These are phyloP conservation scores for Camelina neglecta DNA, from an alignment of 345 rosid genomes.

Conservation along the genomic window DNA sequence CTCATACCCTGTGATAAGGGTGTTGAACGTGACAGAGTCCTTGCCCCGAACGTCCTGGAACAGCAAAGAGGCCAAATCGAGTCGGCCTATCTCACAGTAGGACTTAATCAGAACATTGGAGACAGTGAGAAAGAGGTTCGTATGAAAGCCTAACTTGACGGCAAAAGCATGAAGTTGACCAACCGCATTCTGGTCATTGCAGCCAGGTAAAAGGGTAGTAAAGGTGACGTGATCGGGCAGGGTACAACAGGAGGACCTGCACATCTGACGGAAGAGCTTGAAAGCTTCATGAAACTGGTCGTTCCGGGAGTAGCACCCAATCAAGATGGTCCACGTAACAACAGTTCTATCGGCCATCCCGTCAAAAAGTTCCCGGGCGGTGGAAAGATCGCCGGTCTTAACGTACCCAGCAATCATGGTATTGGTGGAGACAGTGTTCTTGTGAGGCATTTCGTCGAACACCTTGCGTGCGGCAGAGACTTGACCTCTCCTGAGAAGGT, in stretches of 20 bases:
- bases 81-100: constrained; percentile 61
- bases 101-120: constrained; percentile 78
- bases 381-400: constrained; percentile 54
- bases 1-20: constrained; percentile 71
- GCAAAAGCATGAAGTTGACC: constrained; percentile 64
- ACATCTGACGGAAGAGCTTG: constrained; percentile 62
- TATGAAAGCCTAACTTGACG: constrained; percentile 58
- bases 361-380: constrained; percentile 65
- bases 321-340: constrained; percentile 87
- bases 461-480: constrained; percentile 61
- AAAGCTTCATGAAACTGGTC: constrained; percentile 59
- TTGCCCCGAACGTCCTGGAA: constrained; percentile 56
- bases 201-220: constrained; percentile 72
- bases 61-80: constrained; percentile 55
- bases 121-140: constrained; percentile 44
- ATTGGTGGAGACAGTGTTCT: constrained; percentile 69
- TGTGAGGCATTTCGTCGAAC: constrained; percentile 79
- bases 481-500: constrained; percentile 48
- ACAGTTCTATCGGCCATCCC: constrained; percentile 57
- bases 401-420: constrained; percentile 71
- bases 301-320: constrained; percentile 64
- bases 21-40: constrained; percentile 79
- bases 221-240: constrained; percentile 75
- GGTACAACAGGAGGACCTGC: constrained; percentile 36
- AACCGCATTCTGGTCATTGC: constrained; percentile 48